These are phyloP conservation scores for Cladorrhinum sp. DNA, from an alignment of 2,329 filamentous ascomycete genomes.

Conservation along the genomic window DNA sequence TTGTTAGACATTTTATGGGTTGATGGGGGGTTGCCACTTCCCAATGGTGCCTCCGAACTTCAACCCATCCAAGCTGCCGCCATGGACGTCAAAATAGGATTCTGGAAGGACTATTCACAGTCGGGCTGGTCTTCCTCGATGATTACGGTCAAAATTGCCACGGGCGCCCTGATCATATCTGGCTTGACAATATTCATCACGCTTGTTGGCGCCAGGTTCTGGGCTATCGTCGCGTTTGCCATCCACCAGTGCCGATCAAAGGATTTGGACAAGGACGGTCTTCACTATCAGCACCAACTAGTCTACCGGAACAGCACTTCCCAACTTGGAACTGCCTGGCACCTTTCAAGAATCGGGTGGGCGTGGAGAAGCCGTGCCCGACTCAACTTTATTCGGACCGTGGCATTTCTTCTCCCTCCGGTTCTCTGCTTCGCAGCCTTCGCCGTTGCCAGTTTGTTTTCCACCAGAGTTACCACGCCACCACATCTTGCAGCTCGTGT, in stretches of 20 bases:
- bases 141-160: background rate
- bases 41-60: too few species aligned
- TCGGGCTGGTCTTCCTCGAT: background rate
- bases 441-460: background rate
- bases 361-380: background rate
- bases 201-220: background rate
- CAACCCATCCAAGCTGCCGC: too few species aligned
- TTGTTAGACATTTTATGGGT: too few species aligned
- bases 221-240: background rate
- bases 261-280: background rate
- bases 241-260: background rate
- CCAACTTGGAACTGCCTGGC: background rate
- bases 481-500: background rate
- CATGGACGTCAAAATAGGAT: background rate
- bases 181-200: background rate
- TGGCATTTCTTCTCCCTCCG: background rate
- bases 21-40: background rate
- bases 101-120: background rate
- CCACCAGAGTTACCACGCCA: background rate
- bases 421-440: background rate
- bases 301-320: background rate
- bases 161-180: background rate
- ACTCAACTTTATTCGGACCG: background rate
- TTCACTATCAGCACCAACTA: background rate
- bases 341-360: background rate